Evolutionary conservation across 306 rosid species (phyloP).

Genomic region (Citrullus mucosospermus): DNA sequence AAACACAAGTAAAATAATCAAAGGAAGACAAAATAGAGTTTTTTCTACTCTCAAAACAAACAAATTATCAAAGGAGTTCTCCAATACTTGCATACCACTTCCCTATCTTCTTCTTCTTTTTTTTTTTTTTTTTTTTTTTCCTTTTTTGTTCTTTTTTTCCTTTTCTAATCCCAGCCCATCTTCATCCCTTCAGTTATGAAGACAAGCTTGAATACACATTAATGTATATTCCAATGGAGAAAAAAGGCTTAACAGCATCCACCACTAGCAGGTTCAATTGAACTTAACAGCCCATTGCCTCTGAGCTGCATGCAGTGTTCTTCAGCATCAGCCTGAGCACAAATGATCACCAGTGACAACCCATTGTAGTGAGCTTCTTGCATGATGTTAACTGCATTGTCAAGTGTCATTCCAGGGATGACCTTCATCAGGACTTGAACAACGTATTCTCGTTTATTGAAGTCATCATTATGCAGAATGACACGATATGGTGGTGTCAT

Average conservation of each 20-base stretch:
- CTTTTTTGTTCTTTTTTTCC: background rate
- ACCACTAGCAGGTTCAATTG: slow-evolving; percentile 74
- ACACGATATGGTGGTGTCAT: slow-evolving; percentile 73
- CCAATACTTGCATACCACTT: background rate
- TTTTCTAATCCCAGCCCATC: background rate
- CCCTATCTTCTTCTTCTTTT: background rate
- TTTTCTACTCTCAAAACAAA: background rate
- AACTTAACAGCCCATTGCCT: slow-evolving; percentile 80
- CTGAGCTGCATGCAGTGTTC: slow-evolving; percentile 86
- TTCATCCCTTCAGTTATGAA: background rate
- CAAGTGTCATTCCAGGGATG: slow-evolving; percentile 80
- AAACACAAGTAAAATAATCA: background rate
- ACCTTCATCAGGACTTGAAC: slow-evolving; percentile 94
- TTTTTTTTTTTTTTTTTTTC: no score
- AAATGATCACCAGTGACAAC: slow-evolving; percentile 62
- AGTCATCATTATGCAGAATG: slow-evolving; percentile 76
- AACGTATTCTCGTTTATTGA: slow-evolving; percentile 76
- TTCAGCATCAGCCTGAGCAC: slow-evolving; percentile 85
- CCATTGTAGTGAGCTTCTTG: slow-evolving; percentile 87
- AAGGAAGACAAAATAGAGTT: background rate
- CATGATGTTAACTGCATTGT: slow-evolving; percentile 83
- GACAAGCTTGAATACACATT: background rate
- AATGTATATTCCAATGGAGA: background rate
- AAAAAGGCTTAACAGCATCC: slow-evolving; percentile 27
- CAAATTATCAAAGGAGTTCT: background rate